phyloP scores from a whole-genome alignment of 805 yeast genomes.

The Monosporozyma yasuniensis region DNA sequence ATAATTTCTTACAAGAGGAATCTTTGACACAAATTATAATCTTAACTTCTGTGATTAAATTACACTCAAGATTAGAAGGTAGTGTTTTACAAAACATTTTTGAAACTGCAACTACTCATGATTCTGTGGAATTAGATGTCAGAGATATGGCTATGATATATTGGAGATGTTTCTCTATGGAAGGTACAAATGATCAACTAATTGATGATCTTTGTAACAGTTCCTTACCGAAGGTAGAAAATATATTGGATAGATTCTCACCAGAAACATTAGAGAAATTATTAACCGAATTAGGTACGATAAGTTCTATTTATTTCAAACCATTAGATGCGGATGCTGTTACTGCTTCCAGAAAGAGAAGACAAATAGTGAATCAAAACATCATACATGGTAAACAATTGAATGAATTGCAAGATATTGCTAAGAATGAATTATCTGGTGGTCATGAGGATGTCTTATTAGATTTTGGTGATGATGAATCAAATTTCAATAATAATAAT shows the following conservation, averaged over 20 bases:
- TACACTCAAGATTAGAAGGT: constrained; percentile 38
- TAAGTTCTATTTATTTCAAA: constrained; percentile 83
- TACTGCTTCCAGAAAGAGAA: constrained; percentile 23
- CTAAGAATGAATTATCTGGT: constrained; percentile 62
- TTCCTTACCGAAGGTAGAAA: constrained; percentile 58
- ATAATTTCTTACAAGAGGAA: constrained; percentile 50
- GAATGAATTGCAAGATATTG: constrained; percentile 70
- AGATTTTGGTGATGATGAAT: constrained; percentile 68
- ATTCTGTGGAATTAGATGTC: constrained; percentile 64
- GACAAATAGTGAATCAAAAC: constrained; percentile 30
- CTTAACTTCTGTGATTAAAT: constrained; percentile 54
- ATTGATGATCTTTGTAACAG: constrained; percentile 26
- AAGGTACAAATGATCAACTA: constrained; percentile 20
- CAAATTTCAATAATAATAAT: constrained; percentile 12
- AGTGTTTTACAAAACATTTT: constrained; percentile 47
- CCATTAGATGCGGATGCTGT: constrained; percentile 49
- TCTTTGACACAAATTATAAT: constrained; percentile 51
- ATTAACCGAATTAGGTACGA: constrained; percentile 66
- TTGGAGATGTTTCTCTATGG: constrained; percentile 63
- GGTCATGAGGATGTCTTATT: constrained; percentile 71
- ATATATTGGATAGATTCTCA: constrained; percentile 65
- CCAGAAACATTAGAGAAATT: constrained; percentile 60
- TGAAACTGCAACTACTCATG: constrained; percentile 48
- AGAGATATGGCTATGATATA: constrained; percentile 73
- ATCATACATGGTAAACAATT: constrained; percentile 44